Base-by-base conservation (phyloP, 768 basidiomycete species). In the Postia placenta region DNA sequence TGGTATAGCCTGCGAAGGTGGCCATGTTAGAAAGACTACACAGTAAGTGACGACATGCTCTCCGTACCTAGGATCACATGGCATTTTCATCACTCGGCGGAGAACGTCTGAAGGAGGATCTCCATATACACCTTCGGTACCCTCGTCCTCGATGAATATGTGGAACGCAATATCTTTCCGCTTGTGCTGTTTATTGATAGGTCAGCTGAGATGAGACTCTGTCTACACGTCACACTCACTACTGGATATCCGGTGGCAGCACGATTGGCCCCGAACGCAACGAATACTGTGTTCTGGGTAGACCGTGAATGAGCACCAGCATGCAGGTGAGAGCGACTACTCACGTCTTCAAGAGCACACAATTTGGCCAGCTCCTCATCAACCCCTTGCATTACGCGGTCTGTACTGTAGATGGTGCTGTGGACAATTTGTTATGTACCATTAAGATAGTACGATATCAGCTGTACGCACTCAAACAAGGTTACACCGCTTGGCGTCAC, bases 381-480 rank as follows among this genome's bases (percentile, higher is more conserved):
- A 28, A 45, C 22, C 6, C 22, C 36, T 38, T 47, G 22, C 23
- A 17, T 39, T 20, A 37, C 46, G 14, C n/a, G 20, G 6, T 47
- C 4, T 5, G 37, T 17, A 23, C 14, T 5, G 39, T 26, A 47
- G 23, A 15, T n/a, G 6, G 37, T 11, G 17, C 30, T 45, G 17
- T 27, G 24, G 35, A 33, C 30, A 43, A 26, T 7, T 4, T 27
- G 11, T 23, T 12, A 23, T 12, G 24, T 4, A 43, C 11, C 5
- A 5, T 9, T 11, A 14, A 43, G 7, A 27, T 11, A 24, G 12
- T n/a, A n/a, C n/a, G n/a, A n/a, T n/a, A n/a, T n/a, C n/a, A n/a
- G n/a, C n/a, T 7, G 47, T 12, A 56, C 64, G 47, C 44, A 67
- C 66, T 63, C 58, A 51, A 62, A 64, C 50, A 65, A 39, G 28